These are phyloP conservation scores for Russula sp. DNA, from an alignment of 768 basidiomycete species.

Conservation along the genomic window DNA sequence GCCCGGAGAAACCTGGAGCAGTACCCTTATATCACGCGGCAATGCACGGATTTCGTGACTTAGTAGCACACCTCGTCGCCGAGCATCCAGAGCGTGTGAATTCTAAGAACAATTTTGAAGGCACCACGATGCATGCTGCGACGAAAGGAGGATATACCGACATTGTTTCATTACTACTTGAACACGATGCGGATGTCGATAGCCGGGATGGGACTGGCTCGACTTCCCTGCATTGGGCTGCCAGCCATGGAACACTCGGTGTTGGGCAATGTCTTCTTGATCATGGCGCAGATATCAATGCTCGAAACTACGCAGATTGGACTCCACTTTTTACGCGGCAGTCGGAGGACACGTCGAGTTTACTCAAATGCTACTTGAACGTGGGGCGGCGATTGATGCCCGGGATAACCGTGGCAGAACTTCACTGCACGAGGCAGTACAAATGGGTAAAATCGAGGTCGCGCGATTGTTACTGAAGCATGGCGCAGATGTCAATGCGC, in stretches of 20 bases:
- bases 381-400: too few species aligned
- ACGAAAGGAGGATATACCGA: background rate
- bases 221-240: background rate
- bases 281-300: background rate
- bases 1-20: background rate
- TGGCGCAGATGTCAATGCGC: background rate
- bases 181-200: background rate
- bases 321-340: background rate
- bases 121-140: background rate
- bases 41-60: background rate
- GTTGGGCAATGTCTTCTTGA: background rate
- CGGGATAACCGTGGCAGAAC: too few species aligned
- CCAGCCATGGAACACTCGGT: background rate
- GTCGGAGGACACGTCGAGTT: too few species aligned
- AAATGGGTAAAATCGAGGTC: background rate
- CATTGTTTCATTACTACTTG: background rate
- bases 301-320: background rate
- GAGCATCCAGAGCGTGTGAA: background rate
- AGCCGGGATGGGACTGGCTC: rapidly evolving
- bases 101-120: background rate
- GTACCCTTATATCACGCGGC: background rate
- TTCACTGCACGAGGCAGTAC: background rate
- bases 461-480: background rate
- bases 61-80: background rate
- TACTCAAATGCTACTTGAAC: too few species aligned